Base-by-base conservation (phyloP, 345 rosid species). In the Raphanus sativus region DNA sequence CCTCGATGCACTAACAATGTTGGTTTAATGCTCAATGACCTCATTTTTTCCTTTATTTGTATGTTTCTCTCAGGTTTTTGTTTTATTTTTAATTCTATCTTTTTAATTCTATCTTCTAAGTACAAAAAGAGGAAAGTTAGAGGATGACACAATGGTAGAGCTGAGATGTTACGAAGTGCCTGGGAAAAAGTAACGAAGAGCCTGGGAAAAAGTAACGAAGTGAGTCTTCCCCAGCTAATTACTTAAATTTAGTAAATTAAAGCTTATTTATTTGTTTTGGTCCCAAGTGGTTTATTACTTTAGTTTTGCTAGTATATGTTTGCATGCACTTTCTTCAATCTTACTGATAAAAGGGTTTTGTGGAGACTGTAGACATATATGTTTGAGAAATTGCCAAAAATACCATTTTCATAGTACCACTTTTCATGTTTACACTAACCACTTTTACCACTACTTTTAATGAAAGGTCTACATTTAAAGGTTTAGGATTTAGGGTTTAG, bases 11-110 rank as follows among this genome's bases (percentile, higher is more conserved):
- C 68, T 55, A 65, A 3, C 0, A 73, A 77, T 65, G 81, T 42
- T 63, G 32, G 67, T 66, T 78, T 33, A 25, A 66, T 50, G 58
- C 81, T 78, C 40, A 45, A 45, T 13, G 52, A 11, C 52, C 77
- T 71, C 32, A 70, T 62, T 45, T 38, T 21, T 65, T 45, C 56
- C 56, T 16, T 70, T 15, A 13, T 8, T 64, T 40, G 48, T 40
- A 10, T 10, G 9, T 26, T 72, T 62, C 24, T 26, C 64, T 69
- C 52, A 30, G 62, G 56, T 69, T 6, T 24, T 67, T 2, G 7
- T 36, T 4, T 2, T 73, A 1, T 48, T 8, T 3, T 40, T 32
- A 25, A 8, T 4, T 42, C 45, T 68, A 8, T 40, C 16, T 30
- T 62, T 3, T 40, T 32, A 25, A 8, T 4, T 42, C 45, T 68